Conservation (phyloP, 768 basidiomycete genomes). For the Cantharellus anzutake region DNA sequence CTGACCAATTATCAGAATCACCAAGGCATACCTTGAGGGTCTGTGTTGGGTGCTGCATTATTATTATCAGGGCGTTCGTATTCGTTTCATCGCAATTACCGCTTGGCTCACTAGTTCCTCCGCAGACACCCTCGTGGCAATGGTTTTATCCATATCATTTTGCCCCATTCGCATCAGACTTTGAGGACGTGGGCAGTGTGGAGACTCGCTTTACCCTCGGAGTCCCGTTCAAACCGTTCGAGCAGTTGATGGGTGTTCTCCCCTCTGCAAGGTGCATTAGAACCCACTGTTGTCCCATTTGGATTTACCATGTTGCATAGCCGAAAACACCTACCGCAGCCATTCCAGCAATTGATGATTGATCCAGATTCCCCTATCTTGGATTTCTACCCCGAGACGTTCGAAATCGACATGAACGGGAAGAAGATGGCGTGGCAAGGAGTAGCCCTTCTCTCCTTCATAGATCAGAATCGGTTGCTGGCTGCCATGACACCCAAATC, state of each 20-base stretch:
- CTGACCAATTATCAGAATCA: slow-evolving; percentile 11
- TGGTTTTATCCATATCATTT: slow-evolving; percentile 99
- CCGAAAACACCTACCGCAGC: slow-evolving; percentile 68
- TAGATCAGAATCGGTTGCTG: slow-evolving; percentile 66
- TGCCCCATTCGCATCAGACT: slow-evolving; percentile 93
- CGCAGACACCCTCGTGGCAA: slow-evolving; percentile 81
- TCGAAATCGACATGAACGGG: slow-evolving; percentile 98
- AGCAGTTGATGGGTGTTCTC: slow-evolving; percentile 97
- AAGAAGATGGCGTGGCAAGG: slow-evolving; percentile 99
- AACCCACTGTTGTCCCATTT: background rate
- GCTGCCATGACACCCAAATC: slow-evolving; percentile 55
- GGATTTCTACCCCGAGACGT: slow-evolving; percentile 84
- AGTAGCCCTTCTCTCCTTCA: slow-evolving; percentile 90
- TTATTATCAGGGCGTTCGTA: slow-evolving; percentile 89
- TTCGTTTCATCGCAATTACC: slow-evolving; percentile 8
- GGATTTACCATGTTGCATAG: slow-evolving; percentile 22
- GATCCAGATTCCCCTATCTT: slow-evolving; percentile 78
- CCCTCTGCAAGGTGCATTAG: slow-evolving; percentile 60
- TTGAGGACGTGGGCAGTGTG: slow-evolving; percentile 59
- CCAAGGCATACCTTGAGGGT: slow-evolving; percentile 78
- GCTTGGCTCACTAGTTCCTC: background rate
- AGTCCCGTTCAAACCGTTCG: slow-evolving; percentile 88
- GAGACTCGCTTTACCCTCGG: slow-evolving; percentile 63
- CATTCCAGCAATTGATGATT: slow-evolving; percentile 78
- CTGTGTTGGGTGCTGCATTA: slow-evolving; percentile 91